Evolutionary conservation across 208 protist species (phyloP).

Genomic region (Trypanosoma avium): DNA sequence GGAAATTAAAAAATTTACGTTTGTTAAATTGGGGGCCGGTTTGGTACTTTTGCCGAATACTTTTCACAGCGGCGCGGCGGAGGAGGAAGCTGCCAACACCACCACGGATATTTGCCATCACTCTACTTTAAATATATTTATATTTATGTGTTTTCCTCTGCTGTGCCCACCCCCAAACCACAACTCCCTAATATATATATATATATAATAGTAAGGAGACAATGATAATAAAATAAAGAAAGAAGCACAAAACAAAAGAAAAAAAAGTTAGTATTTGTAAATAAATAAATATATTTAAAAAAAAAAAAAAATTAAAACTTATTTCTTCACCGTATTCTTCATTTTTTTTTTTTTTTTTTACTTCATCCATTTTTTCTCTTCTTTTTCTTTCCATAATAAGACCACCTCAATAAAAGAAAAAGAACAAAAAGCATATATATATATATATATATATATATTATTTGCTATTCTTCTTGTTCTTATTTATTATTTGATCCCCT

Average conservation of each 20-base stretch:
- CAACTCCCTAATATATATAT: neutral
- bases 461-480: too few relatives aligned
- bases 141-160: neutral
- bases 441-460: too few relatives aligned
- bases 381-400: too few relatives aligned
- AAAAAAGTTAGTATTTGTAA: neutral
- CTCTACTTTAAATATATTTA: neutral
- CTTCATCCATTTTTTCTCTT: neutral
- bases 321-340: neutral
- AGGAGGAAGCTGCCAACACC: conserved; percentile 79
- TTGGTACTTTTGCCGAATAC: conserved; percentile 65
- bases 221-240: neutral
- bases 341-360: neutral
- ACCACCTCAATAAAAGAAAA: too few relatives aligned
- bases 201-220: neutral
- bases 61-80: conserved; percentile 62
- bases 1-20: conserved; percentile 72
- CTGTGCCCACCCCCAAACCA: neutral
- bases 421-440: too few relatives aligned
- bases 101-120: conserved; percentile 67
- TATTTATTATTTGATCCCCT: too few relatives aligned
- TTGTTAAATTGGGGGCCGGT: conserved; percentile 83
- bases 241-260: conserved; percentile 1
- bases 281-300: neutral
- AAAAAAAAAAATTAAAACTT: neutral